Evolutionary conservation across 495 filamentous ascomycete genomes (phyloP), one percentile per base, ranked within the genome.

Genomic region (Hypoxylon lienhwacheense): DNA sequence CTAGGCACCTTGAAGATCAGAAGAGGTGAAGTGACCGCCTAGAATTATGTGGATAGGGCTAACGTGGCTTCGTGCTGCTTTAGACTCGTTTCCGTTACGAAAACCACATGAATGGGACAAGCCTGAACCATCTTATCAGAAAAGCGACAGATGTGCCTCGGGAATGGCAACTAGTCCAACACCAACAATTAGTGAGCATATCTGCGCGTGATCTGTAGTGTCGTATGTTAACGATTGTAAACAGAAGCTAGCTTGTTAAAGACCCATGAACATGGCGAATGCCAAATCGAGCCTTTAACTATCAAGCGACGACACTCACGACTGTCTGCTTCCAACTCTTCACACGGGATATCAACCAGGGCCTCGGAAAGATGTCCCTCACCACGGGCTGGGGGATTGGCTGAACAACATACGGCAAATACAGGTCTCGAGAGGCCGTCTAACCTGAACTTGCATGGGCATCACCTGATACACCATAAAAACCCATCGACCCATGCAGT

Each of bases 371-470:
- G 33, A 26, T 40, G 54, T 31, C 63, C 73, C 15, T 67, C 66
- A 16, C 70, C 68, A 12, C 71, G 67, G 3, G 52, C 55, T 8
- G 68, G 71, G 47, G 71, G 72, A 24, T 42, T 34, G n/a, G 45
- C 55, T 16, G 42, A 34, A 35, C 12, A 24, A 5, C 0, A 35
- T 3, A 5, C 10, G 10, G 14, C 11, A 28, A 45, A 45, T 39
- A 22, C 25, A 47, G 29, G 16, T 7, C 22, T 7, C 8, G 46
- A 25, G 8, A 25, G 34, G 10, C 41, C 41, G 16, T 21, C 17
- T 22, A 1, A 12, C 34, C 14, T 19, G 1, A 7, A 46, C 34
- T 7, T 12, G 21, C 32, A 36, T 29, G 39, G 40, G 32, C 31
- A 45, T 25, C 7, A 11, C 1, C 29, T 16, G n/a, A 14, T 46